Base-by-base conservation (phyloP, 768 basidiomycete species). In the Grammothele lineata region DNA sequence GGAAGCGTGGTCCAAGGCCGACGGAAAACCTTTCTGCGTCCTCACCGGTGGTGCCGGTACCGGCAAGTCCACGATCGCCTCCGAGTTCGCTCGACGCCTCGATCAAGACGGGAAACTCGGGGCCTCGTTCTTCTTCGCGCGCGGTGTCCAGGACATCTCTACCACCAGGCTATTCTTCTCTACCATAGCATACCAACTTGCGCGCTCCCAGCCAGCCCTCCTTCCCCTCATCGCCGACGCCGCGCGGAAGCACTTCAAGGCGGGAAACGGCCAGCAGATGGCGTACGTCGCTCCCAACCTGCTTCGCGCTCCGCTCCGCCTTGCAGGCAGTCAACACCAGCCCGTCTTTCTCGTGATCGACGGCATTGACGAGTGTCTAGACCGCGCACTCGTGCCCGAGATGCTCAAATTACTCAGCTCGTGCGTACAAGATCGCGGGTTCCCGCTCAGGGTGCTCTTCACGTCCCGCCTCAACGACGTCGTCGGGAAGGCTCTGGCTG, bases 31-130 rank as follows among this genome's bases (percentile, higher is more conserved):
- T 9, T 9, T 70, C 5, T 57, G 60, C 35, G 63, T 63, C 56
- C 49, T 72, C 22, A 48, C 42, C 40, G 70, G 65, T 32, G 51
- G 55, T n/a, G 67, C 70, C 10, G 71, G 71, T 8, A 57, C 52
- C 8, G 71, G 71, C 9, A 72, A 71, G 51, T 67, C 69, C 3
- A 50, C 68, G 22, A 66, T 72, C 15, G 61, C 68, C 7, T 62
- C 66, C 33, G 63, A 66, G 6, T 50, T 71, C n/a, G 63, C 65
- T 14, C 17, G 55, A 4, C 45, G 43, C 17, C 57, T 62, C 14
- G 40, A 52, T 14, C 34, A 57, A 5, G 37, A 45, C 11, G 49
- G 53, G 3, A 37, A 47, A 8, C 62, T 72, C 11, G 69, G 66
- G 4, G 61, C 65, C 2, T 66, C 57, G 15, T 69, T 65, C 48